Evolutionary conservation across 2,329 filamentous ascomycete genomes (phyloP).

Genomic region (Calonectria honghensis): DNA sequence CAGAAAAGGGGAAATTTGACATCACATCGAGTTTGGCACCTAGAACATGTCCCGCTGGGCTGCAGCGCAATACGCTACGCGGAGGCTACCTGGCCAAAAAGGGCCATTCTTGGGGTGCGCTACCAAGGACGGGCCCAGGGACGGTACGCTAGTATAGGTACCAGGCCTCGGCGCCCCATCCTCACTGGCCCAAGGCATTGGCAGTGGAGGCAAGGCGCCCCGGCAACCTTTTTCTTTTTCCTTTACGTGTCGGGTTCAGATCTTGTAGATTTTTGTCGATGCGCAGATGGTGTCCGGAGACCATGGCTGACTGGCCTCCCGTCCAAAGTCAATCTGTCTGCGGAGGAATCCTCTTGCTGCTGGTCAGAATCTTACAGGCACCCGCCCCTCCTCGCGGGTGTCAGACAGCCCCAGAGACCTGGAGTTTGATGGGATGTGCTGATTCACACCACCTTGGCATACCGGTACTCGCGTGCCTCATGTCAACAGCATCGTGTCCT

Average conservation of each 20-base stretch:
- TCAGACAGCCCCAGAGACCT: neutral
- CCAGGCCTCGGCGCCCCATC: slow-evolving; percentile 31
- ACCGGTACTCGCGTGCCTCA: slow-evolving; percentile 15
- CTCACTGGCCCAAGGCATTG: slow-evolving; percentile 11
- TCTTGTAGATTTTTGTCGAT: slow-evolving; percentile 15
- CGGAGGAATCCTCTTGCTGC: neutral
- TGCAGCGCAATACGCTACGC: slow-evolving; percentile 26
- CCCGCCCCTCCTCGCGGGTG: slow-evolving; percentile 25
- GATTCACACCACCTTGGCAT: slow-evolving; percentile 8
- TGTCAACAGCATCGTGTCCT: slow-evolving; percentile 43
- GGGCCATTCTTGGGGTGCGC: slow-evolving; percentile 32
- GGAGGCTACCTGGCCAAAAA: slow-evolving; percentile 24
- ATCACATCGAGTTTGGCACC: slow-evolving; percentile 49
- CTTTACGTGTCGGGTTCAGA: slow-evolving; percentile 16
- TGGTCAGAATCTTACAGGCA: slow-evolving; percentile 26
- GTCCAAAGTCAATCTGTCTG: neutral
- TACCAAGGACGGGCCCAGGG: slow-evolving; percentile 34
- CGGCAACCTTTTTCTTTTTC: slow-evolving; percentile 27
- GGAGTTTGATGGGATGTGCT: neutral
- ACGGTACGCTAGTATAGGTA: slow-evolving; percentile 31
- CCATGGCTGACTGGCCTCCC: slow-evolving; percentile 4
- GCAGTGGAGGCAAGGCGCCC: slow-evolving; percentile 26
- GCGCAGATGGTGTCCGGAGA: slow-evolving; percentile 1
- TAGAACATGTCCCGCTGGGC: slow-evolving; percentile 34
- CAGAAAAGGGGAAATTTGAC: slow-evolving; percentile 63